These are phyloP conservation scores for Marasmius tenuissimus DNA, from an alignment of 1,284 basidiomycete genomes.

Conservation along the genomic window DNA sequence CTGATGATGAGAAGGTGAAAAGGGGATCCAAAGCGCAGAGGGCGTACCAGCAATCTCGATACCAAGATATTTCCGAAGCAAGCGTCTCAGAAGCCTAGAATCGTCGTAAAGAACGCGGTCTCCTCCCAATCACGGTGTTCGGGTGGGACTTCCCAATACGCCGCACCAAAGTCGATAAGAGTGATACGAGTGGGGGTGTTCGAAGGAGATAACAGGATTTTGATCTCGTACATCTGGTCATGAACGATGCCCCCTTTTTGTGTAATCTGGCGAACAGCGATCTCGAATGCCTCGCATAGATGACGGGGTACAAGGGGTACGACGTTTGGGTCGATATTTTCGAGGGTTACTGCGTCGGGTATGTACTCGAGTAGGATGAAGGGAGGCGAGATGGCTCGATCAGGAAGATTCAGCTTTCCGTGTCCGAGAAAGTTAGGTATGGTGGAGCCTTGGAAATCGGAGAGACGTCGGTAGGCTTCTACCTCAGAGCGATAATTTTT, in stretches of 20 bases:
- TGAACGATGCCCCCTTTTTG: background rate
- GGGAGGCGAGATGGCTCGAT: background rate
- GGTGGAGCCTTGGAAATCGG: background rate
- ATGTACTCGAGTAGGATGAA: background rate
- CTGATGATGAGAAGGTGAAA: background rate
- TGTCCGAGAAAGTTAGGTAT: background rate
- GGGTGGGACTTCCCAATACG: background rate
- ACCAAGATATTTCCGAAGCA: background rate
- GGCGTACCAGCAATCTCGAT: background rate
- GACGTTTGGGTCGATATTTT: background rate
- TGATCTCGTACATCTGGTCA: background rate
- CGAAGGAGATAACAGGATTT: background rate
- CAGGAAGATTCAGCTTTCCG: background rate
- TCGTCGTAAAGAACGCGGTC: background rate
- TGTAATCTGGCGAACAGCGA: background rate
- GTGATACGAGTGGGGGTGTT: background rate
- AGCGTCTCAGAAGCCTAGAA: background rate
- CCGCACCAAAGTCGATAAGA: background rate
- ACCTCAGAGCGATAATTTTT: background rate
- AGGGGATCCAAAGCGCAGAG: background rate
- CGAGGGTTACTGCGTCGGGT: background rate
- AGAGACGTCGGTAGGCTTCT: background rate
- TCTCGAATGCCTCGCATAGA: background rate
- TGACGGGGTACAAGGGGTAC: background rate
- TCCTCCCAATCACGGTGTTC: background rate